These are phyloP conservation scores for Triticum timopheevii DNA, from an alignment of 176 grass and related monocot genomes.

Conservation along the genomic window DNA sequence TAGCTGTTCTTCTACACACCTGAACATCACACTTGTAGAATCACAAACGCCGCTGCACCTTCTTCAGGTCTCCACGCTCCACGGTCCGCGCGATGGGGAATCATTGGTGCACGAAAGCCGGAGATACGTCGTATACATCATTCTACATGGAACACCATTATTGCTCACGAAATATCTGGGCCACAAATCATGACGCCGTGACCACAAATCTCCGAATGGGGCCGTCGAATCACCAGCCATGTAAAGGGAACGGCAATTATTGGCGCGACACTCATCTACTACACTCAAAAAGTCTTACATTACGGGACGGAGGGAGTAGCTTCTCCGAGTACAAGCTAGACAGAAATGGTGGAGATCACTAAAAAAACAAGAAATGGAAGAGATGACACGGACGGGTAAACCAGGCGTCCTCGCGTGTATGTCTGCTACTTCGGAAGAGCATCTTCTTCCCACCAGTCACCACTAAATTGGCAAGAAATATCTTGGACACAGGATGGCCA, in stretches of 20 bases:
- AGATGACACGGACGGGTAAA: background rate
- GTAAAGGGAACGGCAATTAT: background rate
- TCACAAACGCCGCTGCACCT: too few species aligned
- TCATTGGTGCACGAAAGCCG: background rate
- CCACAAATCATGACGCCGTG: background rate
- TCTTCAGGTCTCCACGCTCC: background rate
- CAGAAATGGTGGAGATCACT: background rate
- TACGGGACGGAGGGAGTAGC: too few species aligned
- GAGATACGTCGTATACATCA: background rate
- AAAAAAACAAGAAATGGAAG: background rate
- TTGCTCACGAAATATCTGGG: background rate
- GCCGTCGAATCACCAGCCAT: background rate
- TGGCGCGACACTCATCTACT: background rate
- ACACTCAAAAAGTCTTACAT: too few species aligned
- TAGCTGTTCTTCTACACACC: too few species aligned
- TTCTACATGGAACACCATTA: background rate
- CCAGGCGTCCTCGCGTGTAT: background rate
- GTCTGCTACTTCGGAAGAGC: background rate
- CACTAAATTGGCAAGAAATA: background rate
- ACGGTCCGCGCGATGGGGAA: background rate
- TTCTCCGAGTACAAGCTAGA: background rate
- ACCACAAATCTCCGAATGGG: background rate
- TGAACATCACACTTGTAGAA: too few species aligned
- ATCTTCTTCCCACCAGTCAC: background rate
- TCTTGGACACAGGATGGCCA: background rate